Evolutionary conservation across 1,284 basidiomycete species (phyloP), one percentile per base, ranked within the genome.

Genomic region (Ustilago hordei): DNA sequence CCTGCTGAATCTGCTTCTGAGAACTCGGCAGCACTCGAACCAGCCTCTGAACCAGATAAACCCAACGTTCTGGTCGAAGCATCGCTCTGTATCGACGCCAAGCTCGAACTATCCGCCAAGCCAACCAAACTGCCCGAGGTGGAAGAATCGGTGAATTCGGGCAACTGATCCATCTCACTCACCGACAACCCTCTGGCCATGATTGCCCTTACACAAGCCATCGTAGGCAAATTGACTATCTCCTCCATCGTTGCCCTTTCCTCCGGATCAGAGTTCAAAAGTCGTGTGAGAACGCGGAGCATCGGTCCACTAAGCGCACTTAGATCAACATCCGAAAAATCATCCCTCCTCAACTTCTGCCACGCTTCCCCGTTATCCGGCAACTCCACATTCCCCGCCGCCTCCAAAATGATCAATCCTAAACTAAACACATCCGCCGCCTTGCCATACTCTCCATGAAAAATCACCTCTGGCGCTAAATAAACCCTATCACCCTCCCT

Each of bases 401-500:
- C 92, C 89, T 99, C 97, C 52, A 99, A 90, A 86, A 98, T 91
- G 78, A 95, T 93, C 89, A 99, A 92, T 64, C 97, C 97, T 82
- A 98, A 90, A 87, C 95, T 95, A 89, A 98, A 99, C 61, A 99
- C 91, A 88, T 99, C 97, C 55, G 95, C 96, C 56, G 93, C 93
- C 88, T 92, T 93, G 83, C 95, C 92, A 86, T 98, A 99, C 62
- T 89, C 89, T 34, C 95, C 96, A 84, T 93, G 91, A 50, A 77
- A 79, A 61, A 99, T 89, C 64, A 99, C 94, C 87, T 99, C 97
- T 4, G 95, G 95, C n/a, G 97, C 95, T 88, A 99, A 91, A 88
- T 99, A 99, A 75, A 97, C 90, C 83, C 98, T 93, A 87, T 99
- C 97, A 11, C 97, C 97, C 87, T 99, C 97, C 90, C 87, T 97